These are phyloP conservation scores for Nakazawaea sp. DNA, from an alignment of 805 yeast species.

Conservation along the genomic window DNA sequence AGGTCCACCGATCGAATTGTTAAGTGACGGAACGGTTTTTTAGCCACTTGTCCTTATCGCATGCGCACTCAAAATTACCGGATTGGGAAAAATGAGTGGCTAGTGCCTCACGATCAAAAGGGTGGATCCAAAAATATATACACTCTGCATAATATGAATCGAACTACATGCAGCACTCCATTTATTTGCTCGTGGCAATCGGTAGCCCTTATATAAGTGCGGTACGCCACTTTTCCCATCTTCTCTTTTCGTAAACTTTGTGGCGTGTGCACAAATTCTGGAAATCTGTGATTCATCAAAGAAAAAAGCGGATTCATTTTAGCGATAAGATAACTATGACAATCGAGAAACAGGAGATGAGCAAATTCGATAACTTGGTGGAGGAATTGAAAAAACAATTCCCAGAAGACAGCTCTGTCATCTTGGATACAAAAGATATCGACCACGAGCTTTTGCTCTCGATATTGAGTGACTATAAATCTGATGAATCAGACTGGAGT, in stretches of 20 bases:
- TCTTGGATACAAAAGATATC: constrained; percentile 33
- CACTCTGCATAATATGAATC: too few relatives aligned
- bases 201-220: too few relatives aligned
- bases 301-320: background rate
- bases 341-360: too few relatives aligned
- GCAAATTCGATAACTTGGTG: constrained; percentile 15
- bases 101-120: too few relatives aligned
- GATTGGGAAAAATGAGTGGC: too few relatives aligned
- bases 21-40: constrained; percentile 62
- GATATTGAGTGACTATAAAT: constrained; percentile 40
- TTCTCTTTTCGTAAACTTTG: too few relatives aligned
- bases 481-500: constrained; percentile 49
- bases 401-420: constrained; percentile 13
- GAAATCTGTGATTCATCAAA: too few relatives aligned
- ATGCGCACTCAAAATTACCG: too few relatives aligned
- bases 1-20: constrained; percentile 59
- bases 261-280: too few relatives aligned
- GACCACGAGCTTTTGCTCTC: constrained; percentile 39
- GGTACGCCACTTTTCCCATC: too few relatives aligned
- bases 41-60: too few relatives aligned
- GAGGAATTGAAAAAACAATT: constrained; percentile 20
- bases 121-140: too few relatives aligned
- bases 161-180: background rate
- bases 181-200: background rate
- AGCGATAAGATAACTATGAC: background rate